A percentile compares a stretch with the other conserved stretches of the same genome.
phyloP scores from a whole-genome alignment of 352 stramenopile species.

The Phytophthora pseudosyringae region DNA sequence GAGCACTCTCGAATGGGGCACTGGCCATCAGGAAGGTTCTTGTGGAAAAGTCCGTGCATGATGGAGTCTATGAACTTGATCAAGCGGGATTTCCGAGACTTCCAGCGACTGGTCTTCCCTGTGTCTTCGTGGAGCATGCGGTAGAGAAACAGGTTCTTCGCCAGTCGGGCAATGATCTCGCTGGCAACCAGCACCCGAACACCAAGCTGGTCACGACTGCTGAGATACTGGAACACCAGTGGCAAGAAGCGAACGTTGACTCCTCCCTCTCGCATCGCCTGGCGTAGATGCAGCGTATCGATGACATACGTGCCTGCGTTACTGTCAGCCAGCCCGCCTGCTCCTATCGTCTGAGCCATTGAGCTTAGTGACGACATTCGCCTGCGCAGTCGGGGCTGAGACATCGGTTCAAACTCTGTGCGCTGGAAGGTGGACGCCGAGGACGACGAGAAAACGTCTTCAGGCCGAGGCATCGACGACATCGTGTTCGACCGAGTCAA shows the following conservation, averaged over 20 bases:
- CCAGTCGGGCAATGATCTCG: conserved; percentile 74
- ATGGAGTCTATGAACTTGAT: conserved; percentile 77
- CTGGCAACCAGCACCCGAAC: conserved; percentile 63
- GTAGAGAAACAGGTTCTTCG: conserved; percentile 79
- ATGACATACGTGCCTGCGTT: conserved; percentile 70
- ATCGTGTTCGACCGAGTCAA: conserved; percentile 45
- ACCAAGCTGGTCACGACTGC: conserved; percentile 52
- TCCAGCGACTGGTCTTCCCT: conserved; percentile 53
- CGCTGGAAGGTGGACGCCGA: conserved; percentile 8
- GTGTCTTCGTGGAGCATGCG: conserved; percentile 60
- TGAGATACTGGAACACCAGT: conserved; percentile 61
- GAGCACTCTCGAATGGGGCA: conserved; percentile 47
- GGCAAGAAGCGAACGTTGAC: conserved; percentile 78
- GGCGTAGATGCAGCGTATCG: conserved; percentile 65
- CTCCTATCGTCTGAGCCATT: conserved; percentile 31
- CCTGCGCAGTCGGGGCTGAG: conserved; percentile 30
- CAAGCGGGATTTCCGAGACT: conserved; percentile 56
- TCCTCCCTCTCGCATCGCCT: conserved; percentile 62
- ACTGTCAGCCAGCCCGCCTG: conserved; percentile 16
- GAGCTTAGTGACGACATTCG: conserved; percentile 56
- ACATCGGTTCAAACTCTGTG: conserved; percentile 18
- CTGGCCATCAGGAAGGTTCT: conserved; percentile 36
- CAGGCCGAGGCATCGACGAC: conserved; percentile 31
- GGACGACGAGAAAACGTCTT: conserved; percentile 31
- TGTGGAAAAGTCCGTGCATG: conserved; percentile 67